A percentile compares a stretch with the other conserved stretches of the same genome.
Conservation (phyloP, 2,329 filamentous ascomycete species). For the Nemania serpens region DNA sequence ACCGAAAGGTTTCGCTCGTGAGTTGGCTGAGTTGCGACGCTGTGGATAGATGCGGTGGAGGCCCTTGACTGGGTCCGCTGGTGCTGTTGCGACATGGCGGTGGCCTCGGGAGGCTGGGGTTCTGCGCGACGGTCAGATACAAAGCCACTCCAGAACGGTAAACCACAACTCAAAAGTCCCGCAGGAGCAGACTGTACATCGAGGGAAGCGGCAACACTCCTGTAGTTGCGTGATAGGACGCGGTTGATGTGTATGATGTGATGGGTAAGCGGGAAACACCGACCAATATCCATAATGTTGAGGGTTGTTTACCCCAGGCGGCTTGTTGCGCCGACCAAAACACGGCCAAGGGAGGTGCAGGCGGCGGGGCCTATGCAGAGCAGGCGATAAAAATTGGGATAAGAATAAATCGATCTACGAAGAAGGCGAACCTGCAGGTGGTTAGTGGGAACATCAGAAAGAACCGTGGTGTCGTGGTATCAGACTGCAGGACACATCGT, state of each 20-base stretch:
- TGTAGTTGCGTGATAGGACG: background rate
- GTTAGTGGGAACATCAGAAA: conserved; percentile 27
- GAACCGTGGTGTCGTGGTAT: conserved; percentile 25
- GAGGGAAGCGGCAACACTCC: background rate
- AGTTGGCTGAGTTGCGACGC: conserved; percentile 55
- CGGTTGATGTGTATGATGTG: background rate
- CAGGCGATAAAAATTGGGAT: conserved; percentile 15
- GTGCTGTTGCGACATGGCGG: conserved; percentile 45
- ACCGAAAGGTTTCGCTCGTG: conserved; percentile 54
- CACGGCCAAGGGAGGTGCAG: conserved; percentile 25
- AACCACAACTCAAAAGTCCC: conserved; percentile 2
- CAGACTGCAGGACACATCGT: conserved; percentile 22
- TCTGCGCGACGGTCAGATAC: conserved; percentile 33
- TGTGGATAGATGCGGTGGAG: conserved; percentile 62
- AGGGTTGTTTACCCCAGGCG: conserved; percentile 39
- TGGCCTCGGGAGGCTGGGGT: conserved; percentile 38
- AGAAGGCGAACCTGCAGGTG: conserved; percentile 16
- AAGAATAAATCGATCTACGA: conserved; percentile 1
- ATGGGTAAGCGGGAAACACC: conserved; percentile 20
- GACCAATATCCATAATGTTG: conserved; percentile 36
- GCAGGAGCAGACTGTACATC: background rate
- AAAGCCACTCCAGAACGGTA: conserved; percentile 12
- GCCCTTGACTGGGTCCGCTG: conserved; percentile 57
- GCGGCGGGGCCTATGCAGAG: conserved; percentile 10
- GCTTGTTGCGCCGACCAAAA: conserved; percentile 36